phyloP scores from a whole-genome alignment of 345 rosid species.

The Mallotus nudiflorus region DNA sequence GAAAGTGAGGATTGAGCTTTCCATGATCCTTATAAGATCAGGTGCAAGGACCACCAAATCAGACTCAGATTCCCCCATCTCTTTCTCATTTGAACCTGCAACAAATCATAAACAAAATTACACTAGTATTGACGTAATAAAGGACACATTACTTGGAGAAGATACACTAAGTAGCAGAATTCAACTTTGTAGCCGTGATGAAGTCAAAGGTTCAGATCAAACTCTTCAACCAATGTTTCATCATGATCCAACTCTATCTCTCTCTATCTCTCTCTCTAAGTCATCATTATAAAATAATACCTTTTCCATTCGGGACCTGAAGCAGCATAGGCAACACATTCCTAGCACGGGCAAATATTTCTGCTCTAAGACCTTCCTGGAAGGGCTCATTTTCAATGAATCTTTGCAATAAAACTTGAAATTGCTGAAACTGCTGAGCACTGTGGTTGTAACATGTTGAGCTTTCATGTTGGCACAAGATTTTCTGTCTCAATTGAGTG shows the following conservation, averaged over 20 bases:
- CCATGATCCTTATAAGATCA: conserved; percentile 65
- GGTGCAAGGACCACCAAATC: conserved; percentile 52
- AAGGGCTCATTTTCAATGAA: conserved; percentile 94
- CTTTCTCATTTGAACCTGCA: conserved; percentile 62
- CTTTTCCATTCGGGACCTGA: conserved; percentile 82
- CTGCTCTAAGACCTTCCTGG: conserved; percentile 70
- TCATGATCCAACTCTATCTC: too few species aligned
- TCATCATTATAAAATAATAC: conserved; percentile 31
- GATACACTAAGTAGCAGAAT: too few species aligned
- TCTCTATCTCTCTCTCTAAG: background rate
- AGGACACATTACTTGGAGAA: background rate
- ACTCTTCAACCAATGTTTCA: background rate
- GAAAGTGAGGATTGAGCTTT: conserved; percentile 66
- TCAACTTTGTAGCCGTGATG: too few species aligned
- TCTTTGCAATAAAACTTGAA: conserved; percentile 83
- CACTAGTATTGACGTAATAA: background rate
- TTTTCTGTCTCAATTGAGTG: conserved; percentile 68
- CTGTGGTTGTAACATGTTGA: conserved; percentile 66
- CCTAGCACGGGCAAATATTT: conserved; percentile 73
- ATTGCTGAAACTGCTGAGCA: conserved; percentile 90
- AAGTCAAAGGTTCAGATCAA: background rate
- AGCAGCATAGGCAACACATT: conserved; percentile 73
- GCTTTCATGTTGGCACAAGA: conserved; percentile 63
- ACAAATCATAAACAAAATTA: conserved; percentile 2
- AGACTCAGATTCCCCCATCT: conserved; percentile 53